Evolutionary conservation across 2,329 filamentous ascomycete genomes (phyloP).

Genomic region (Mycosphaerella sp.): DNA sequence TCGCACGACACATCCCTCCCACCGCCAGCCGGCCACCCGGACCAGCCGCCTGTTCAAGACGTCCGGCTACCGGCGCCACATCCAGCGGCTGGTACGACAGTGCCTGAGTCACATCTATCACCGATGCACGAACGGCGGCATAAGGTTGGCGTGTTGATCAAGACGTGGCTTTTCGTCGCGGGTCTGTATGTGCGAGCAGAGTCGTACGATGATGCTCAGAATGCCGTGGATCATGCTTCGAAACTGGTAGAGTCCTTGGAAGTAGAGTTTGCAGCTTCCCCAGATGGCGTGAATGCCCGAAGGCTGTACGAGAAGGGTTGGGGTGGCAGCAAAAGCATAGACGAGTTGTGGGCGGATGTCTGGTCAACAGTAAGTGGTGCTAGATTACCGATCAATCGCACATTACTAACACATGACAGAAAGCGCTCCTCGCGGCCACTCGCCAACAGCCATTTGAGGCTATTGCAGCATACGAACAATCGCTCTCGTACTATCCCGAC

Average conservation of each 20-base stretch:
- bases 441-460: constrained; percentile 61
- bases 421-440: constrained; percentile 60
- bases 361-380: constrained; percentile 63
- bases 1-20: constrained; percentile 31
- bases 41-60: constrained; percentile 42
- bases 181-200: constrained; percentile 78
- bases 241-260: constrained; percentile 70
- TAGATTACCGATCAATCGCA: not conserved
- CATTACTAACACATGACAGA: constrained; percentile 41
- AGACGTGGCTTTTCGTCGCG: constrained; percentile 85
- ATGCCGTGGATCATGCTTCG: constrained; percentile 73
- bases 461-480: constrained; percentile 72
- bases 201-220: constrained; percentile 72
- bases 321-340: constrained; percentile 74
- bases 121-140: constrained; percentile 49
- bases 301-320: constrained; percentile 62
- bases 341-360: constrained; percentile 79
- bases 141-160: constrained; percentile 57
- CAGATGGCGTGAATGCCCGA: constrained; percentile 54
- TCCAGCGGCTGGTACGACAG: constrained; percentile 32
- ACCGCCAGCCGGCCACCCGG: constrained; percentile 35
- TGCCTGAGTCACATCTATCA: constrained; percentile 46
- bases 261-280: constrained; percentile 52
- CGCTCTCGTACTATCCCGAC: constrained; percentile 70
- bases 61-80: constrained; percentile 39